Conservation (phyloP, 2,329 filamentous ascomycete genomes). For the Teratosphaeria nubilosa region DNA sequence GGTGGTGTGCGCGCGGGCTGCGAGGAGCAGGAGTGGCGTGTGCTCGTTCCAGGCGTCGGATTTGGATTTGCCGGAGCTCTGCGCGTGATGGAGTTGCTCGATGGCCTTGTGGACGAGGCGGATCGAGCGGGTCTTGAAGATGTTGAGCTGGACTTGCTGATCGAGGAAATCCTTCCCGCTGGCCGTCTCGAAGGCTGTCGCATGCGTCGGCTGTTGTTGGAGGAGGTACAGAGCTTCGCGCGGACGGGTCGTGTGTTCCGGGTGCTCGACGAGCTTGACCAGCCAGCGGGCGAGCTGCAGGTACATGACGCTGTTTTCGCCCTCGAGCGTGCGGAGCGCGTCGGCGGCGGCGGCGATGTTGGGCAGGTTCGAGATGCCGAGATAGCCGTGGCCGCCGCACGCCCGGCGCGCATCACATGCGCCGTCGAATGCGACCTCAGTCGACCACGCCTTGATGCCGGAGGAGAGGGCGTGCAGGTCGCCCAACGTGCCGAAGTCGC, state of each 20-base stretch:
- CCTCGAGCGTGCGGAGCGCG: slow-evolving; percentile 6
- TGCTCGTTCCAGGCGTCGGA: not conserved
- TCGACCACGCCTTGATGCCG: slow-evolving; percentile 6
- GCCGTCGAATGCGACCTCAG: slow-evolving; percentile 2
- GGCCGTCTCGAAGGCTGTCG: no score
- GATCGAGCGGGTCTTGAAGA: not conserved
- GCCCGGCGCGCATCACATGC: slow-evolving; percentile 1
- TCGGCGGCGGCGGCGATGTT: slow-evolving; percentile 6
- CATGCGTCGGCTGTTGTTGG: not conserved
- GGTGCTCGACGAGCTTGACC: slow-evolving; percentile 1
- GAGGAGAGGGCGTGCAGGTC: slow-evolving; percentile 6
- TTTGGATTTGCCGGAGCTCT: not conserved
- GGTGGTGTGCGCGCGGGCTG: not conserved
- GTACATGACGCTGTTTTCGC: slow-evolving; percentile 6
- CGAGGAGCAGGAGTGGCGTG: not conserved
- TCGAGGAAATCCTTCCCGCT: not conserved
- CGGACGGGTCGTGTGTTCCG: not conserved
- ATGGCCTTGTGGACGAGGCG: not conserved
- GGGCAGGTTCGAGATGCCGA: slow-evolving; percentile 2
- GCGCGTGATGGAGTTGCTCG: not conserved
- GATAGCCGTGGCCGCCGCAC: slow-evolving; percentile 7
- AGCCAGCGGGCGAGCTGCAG: slow-evolving; percentile 5
- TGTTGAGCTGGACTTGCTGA: not conserved
- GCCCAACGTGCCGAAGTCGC: slow-evolving; percentile 6
- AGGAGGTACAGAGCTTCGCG: not conserved